A percentile compares a stretch with the other conserved stretches of the same genome.
These are phyloP conservation scores for Escallonia rubra DNA, from an alignment of 129 eudicot genomes.

Conservation along the genomic window DNA sequence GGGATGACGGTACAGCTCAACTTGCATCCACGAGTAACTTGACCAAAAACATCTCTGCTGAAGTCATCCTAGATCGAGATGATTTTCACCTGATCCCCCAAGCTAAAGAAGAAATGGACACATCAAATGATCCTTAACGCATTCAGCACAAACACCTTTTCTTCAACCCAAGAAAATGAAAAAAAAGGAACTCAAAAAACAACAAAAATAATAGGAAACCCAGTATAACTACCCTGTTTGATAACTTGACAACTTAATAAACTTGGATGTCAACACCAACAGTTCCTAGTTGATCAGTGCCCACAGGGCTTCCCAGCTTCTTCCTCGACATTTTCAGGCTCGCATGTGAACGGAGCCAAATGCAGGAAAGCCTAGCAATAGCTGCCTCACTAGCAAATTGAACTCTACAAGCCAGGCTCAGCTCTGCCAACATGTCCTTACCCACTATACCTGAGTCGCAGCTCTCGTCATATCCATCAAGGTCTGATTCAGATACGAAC, in stretches of 20 bases:
- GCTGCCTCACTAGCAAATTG: constrained; percentile 66
- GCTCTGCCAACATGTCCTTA: constrained; percentile 29
- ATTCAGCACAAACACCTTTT: too few species aligned
- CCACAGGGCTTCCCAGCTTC: constrained; percentile 24
- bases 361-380: constrained; percentile 49
- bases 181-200: not conserved
- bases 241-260: constrained; percentile 19
- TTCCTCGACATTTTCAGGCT: constrained; percentile 29
- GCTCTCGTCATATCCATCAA: constrained; percentile 62
- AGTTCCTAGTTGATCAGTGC: constrained; percentile 20
- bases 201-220: not conserved
- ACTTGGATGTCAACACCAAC: constrained; percentile 46
- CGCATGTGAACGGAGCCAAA: constrained; percentile 45
- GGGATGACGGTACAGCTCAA: too few species aligned
- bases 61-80: too few species aligned
- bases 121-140: too few species aligned
- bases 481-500: constrained; percentile 57
- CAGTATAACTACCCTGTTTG: not conserved
- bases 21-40: too few species aligned
- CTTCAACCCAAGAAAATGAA: too few species aligned
- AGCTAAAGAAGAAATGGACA: too few species aligned
- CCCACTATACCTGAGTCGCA: constrained; percentile 13
- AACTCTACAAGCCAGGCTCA: constrained; percentile 47
- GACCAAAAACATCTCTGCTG: too few species aligned
- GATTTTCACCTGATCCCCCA: too few species aligned